A percentile compares a stretch with the other conserved stretches of the same genome.
Evolutionary conservation across 1,284 basidiomycete species (phyloP).

Genomic region (Vanrija pseudolonga): DNA sequence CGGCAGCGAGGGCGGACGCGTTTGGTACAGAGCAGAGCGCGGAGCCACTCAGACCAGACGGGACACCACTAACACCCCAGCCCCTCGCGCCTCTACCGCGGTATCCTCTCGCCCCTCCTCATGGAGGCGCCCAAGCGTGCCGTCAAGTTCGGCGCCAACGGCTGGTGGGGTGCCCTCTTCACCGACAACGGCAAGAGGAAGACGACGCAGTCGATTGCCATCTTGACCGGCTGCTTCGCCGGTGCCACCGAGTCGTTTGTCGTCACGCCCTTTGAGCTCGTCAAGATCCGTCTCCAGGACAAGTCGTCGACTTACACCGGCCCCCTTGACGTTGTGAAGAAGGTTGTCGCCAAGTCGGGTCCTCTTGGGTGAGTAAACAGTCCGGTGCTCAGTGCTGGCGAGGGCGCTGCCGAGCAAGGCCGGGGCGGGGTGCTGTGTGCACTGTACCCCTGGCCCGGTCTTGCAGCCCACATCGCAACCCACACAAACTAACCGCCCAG

Average conservation of each 20-base stretch:
- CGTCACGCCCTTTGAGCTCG: slow-evolving; percentile 89
- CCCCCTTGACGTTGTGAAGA: slow-evolving; percentile 82
- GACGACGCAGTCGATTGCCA: slow-evolving; percentile 82
- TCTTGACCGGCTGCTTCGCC: slow-evolving; percentile 86
- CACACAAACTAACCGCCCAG: slow-evolving; percentile 6
- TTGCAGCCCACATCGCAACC: neutral
- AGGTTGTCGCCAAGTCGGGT: slow-evolving; percentile 72
- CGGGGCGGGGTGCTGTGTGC: neutral
- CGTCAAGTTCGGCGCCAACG: slow-evolving; percentile 66
- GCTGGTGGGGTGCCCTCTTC: slow-evolving; percentile 80
- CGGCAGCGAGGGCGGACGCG: no score
- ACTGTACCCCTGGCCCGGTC: neutral
- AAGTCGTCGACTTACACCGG: slow-evolving; percentile 83
- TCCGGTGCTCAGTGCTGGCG: neutral
- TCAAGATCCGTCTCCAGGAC: slow-evolving; percentile 93
- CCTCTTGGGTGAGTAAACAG: slow-evolving; percentile 73
- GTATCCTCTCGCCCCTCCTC: slow-evolving; percentile 87
- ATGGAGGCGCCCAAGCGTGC: slow-evolving; percentile 98
- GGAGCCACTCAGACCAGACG: neutral
- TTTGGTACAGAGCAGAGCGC: neutral
- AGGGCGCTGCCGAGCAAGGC: neutral
- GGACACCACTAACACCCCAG: slow-evolving; percentile 50
- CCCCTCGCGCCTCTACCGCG: slow-evolving; percentile 80
- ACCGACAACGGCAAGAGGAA: slow-evolving; percentile 62
- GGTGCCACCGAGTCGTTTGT: slow-evolving; percentile 92